Percentiles rank a stretch among this genome's conserved stretches.
Conservation (phyloP, 2,329 filamentous ascomycete genomes). For the Aspergillus flavus region DNA sequence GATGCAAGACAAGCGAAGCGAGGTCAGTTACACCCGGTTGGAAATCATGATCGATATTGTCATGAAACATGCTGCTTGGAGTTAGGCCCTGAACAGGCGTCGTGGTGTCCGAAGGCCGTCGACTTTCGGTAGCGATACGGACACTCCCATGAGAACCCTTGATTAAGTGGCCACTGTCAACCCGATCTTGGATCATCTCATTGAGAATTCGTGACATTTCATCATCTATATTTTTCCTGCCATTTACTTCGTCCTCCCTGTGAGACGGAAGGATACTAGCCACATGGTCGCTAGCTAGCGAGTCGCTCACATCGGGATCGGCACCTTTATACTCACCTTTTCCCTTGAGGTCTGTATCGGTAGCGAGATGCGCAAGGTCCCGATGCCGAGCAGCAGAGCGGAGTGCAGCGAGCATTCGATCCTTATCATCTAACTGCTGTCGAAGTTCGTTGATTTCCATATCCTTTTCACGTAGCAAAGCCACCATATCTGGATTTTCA, state of each 20-base stretch:
- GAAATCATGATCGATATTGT: constrained; percentile 10
- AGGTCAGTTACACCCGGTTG: background rate
- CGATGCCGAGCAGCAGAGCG: constrained; percentile 82
- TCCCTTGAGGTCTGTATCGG: constrained; percentile 39
- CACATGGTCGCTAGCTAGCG: constrained; percentile 27
- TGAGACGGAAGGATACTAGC: constrained; percentile 34
- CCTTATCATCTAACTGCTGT: constrained; percentile 88
- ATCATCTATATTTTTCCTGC: constrained; percentile 76
- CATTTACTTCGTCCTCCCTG: constrained; percentile 37
- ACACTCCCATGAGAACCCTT: constrained; percentile 69
- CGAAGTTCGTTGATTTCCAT: constrained; percentile 89
- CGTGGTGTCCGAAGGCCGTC: constrained; percentile 33
- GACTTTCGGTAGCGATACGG: constrained; percentile 54
- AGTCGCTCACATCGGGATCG: constrained; percentile 30
- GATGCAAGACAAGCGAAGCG: background rate
- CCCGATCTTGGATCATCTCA: constrained; percentile 91
- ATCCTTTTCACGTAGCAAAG: constrained; percentile 83
- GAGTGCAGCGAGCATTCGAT: constrained; percentile 86
- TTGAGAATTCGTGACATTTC: constrained; percentile 93
- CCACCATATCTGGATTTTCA: constrained; percentile 75
- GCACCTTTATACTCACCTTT: constrained; percentile 31
- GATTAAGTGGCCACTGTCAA: constrained; percentile 73
- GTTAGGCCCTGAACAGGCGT: constrained; percentile 30
- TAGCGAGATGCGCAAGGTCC: constrained; percentile 70
- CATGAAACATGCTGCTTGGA: constrained; percentile 23